Evolutionary conservation across 257 asterid species (phyloP).

Genomic region (Lycium ferocissimum): DNA sequence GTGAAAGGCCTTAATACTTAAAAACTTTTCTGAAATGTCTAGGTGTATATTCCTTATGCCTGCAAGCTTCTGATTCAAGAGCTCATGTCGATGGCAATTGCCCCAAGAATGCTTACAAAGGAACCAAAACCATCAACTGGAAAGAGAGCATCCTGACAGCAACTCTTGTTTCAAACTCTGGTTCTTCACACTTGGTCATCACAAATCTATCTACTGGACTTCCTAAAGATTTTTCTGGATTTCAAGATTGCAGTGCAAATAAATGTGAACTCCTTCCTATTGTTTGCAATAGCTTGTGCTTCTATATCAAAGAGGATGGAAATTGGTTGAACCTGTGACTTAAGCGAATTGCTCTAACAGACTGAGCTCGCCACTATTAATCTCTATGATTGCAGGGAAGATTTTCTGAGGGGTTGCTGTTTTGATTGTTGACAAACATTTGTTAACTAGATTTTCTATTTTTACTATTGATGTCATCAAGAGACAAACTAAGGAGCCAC

Average conservation of each 20-base stretch:
- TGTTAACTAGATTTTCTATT: neutral
- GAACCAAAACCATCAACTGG: constrained; percentile 55
- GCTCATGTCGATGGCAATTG: constrained; percentile 97
- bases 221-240: neutral
- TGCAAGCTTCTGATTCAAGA: constrained; percentile 94
- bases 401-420: neutral
- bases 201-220: neutral
- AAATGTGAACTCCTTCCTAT: neutral
- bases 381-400: neutral
- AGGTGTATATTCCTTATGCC: constrained; percentile 95
- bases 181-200: neutral
- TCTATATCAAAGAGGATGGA: neutral
- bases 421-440: neutral
- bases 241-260: neutral
- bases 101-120: constrained; percentile 94
- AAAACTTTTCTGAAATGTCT: constrained; percentile 19
- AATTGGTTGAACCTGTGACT: neutral
- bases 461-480: neutral
- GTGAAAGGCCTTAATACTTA: neutral
- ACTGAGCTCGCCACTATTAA: neutral
- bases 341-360: neutral
- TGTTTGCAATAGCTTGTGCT: neutral
- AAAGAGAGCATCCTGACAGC: neutral
- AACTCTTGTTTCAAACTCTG: neutral
- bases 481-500: neutral